Evolutionary conservation across 306 rosid genomes (phyloP), one percentile per base, ranked within the genome.

Genomic region (Castanopsis chinensis): DNA sequence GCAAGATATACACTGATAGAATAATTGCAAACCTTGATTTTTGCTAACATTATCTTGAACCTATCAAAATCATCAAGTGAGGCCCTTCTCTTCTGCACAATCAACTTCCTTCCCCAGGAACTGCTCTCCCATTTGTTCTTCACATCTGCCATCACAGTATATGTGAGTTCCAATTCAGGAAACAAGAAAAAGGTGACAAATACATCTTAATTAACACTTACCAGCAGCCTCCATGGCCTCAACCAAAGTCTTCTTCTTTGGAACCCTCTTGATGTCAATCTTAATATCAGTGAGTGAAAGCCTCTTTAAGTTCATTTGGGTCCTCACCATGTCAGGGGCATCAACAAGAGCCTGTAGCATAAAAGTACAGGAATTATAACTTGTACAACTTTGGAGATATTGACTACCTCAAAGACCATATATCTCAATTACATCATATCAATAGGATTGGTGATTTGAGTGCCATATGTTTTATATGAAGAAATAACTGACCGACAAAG

Each of bases 101-200:
- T 74, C 72, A 85, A 80, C 80, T 85, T 85, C 78, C 91, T 83
- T 12, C 91, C 91, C 91, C 91, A 88, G 11, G 89, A 83, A 80
- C 91, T 88, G 69, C 81, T 80, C 78, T 88, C 91, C 89, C 91
- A 85, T 56, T 83, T 85, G 75, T 88, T 85, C 84, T 88, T 87
- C 41, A 85, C 87, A 71, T 88, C 91, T 88, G 78, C 51, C 74
- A 63, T 69, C 69, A 52, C 6, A 64, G 49, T 37, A 21, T 19
- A 33, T 27, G 59, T 27, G 53, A 80, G 14, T 35, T 59, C 72
- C 57, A 67, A 30, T 32, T 77, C 58, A 61, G 49, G 10, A 37
- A 58, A 2, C 59, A 1, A 13, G 32, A 43, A 53, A 8, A 2
- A 9, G 51, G 33, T 18, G 4, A 57, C 13, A 33, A 27, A 65